A percentile compares a stretch with the other conserved stretches of the same genome.
phyloP scores from a whole-genome alignment of 805 yeast genomes.

The Metschnikowia kofuensis region DNA sequence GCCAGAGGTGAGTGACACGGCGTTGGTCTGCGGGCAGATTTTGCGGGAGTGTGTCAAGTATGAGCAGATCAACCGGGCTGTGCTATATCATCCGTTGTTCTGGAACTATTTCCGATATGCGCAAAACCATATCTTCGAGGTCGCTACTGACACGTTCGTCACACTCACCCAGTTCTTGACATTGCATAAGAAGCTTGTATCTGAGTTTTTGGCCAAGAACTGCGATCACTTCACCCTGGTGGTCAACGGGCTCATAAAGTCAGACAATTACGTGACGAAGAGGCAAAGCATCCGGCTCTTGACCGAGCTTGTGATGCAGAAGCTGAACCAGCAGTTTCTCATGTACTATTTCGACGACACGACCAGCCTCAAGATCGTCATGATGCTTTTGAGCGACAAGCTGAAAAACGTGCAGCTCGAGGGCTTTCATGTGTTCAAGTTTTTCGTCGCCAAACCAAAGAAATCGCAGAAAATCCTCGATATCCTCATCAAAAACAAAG shows the following conservation, averaged over 20 bases:
- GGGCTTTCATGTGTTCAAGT: slow-evolving; percentile 90
- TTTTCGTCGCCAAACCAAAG: slow-evolving; percentile 94
- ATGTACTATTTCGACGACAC: slow-evolving; percentile 74
- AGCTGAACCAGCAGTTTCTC: slow-evolving; percentile 71
- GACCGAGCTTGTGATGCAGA: slow-evolving; percentile 65
- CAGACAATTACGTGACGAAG: slow-evolving; percentile 85
- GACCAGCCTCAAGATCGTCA: slow-evolving; percentile 78
- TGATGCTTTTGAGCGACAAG: slow-evolving; percentile 84
- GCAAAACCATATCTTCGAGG: slow-evolving; percentile 75
- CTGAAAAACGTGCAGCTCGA: slow-evolving; percentile 87
- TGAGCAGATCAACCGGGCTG: slow-evolving; percentile 61
- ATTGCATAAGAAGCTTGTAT: slow-evolving; percentile 61
- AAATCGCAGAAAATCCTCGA: slow-evolving; percentile 78
- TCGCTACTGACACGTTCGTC: slow-evolving; percentile 84
- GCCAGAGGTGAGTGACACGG: slow-evolving; percentile 72
- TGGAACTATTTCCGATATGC: slow-evolving; percentile 86
- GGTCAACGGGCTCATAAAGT: slow-evolving; percentile 69
- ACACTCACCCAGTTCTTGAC: slow-evolving; percentile 71
- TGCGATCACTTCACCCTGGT: slow-evolving; percentile 54
- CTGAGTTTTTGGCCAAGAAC: slow-evolving; percentile 65
- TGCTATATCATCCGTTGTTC: slow-evolving; percentile 57
- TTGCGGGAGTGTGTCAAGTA: slow-evolving; percentile 81
- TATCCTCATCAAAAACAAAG: slow-evolving; percentile 79
- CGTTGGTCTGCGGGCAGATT: slow-evolving; percentile 72
- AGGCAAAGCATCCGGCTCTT: slow-evolving; percentile 83